Percentiles rank a stretch among this genome's conserved stretches.
phyloP scores from a whole-genome alignment of 345 rosid genomes.

The Citrus inodora region DNA sequence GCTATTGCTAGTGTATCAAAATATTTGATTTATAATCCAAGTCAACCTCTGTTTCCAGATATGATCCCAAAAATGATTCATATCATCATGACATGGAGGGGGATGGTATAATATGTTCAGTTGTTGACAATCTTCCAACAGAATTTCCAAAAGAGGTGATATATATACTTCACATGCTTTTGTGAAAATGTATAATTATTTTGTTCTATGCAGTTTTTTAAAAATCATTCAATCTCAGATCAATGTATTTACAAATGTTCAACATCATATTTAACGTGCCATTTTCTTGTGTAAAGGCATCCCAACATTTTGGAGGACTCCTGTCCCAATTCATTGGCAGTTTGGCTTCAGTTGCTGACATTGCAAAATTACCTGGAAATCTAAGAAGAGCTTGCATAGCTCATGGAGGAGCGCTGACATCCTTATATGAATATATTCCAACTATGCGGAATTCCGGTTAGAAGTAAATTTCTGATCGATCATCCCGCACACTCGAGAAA shows the following conservation, averaged over 20 bases:
- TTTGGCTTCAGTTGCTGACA: slow-evolving; percentile 61
- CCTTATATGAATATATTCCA: slow-evolving; percentile 14
- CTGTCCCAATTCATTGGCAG: slow-evolving; percentile 62
- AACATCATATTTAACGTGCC: background rate
- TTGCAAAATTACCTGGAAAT: slow-evolving; percentile 55
- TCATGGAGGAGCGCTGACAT: slow-evolving; percentile 61
- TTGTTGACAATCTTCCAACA: slow-evolving; percentile 87
- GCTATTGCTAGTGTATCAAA: background rate
- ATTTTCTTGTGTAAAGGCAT: slow-evolving; percentile 52
- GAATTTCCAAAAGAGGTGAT: slow-evolving; percentile 89
- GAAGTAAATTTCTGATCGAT: background rate
- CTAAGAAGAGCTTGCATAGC: slow-evolving; percentile 75
- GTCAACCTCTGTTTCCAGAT: slow-evolving; percentile 35
- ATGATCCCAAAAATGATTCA: slow-evolving; percentile 49
- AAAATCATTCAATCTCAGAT: no score
- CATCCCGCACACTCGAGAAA: background rate
- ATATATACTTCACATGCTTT: background rate
- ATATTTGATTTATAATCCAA: background rate
- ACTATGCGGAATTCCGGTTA: background rate
- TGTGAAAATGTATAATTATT: background rate
- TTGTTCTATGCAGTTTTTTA: background rate
- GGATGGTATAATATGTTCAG: slow-evolving; percentile 63
- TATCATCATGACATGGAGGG: slow-evolving; percentile 80
- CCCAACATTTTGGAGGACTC: slow-evolving; percentile 84
- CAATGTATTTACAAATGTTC: no score